Evolutionary conservation across 23 red algal species (phyloP).

Genomic region (Porphyridium purpureum): DNA sequence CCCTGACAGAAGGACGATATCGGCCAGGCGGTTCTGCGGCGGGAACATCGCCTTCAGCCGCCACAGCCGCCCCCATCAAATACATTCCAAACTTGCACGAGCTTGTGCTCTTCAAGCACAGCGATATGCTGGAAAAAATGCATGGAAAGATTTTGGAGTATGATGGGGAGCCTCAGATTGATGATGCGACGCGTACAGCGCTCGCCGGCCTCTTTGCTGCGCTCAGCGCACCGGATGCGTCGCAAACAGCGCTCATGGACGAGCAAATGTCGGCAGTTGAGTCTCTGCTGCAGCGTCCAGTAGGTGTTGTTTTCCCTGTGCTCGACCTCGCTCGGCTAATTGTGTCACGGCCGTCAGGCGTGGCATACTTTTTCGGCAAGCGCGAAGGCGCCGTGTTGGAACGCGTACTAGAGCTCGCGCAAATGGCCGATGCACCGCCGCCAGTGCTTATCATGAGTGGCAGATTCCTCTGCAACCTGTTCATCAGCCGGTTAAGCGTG

Average conservation of each 20-base stretch:
- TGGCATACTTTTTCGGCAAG: slow-evolving; percentile 51
- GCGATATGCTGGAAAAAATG: slow-evolving; percentile 42
- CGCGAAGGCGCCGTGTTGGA: slow-evolving; percentile 22
- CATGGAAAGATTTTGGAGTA: slow-evolving; percentile 29
- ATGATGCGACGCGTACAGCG: no score
- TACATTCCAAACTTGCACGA: slow-evolving; percentile 38
- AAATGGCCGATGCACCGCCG: not conserved
- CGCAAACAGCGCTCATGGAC: slow-evolving; percentile 20
- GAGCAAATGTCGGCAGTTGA: slow-evolving; percentile 37
- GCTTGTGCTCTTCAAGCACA: slow-evolving; percentile 23
- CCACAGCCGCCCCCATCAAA: slow-evolving; percentile 39
- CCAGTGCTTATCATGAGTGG: slow-evolving; percentile 48
- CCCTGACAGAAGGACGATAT: slow-evolving; percentile 41
- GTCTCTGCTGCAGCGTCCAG: slow-evolving; percentile 58
- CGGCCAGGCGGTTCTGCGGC: slow-evolving; percentile 16
- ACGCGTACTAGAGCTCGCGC: slow-evolving; percentile 30
- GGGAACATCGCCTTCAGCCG: slow-evolving; percentile 7
- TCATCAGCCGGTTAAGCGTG: slow-evolving; percentile 34
- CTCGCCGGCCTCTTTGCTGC: no score
- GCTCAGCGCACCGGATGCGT: no score
- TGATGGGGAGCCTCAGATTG: slow-evolving; percentile 20
- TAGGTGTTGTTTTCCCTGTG: slow-evolving; percentile 36
- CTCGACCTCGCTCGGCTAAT: slow-evolving; percentile 59
- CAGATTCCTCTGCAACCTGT: slow-evolving; percentile 66
- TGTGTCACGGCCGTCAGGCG: slow-evolving; percentile 44